Percentiles rank a stretch among this genome's conserved stretches.
Evolutionary conservation across 495 filamentous ascomycete species (phyloP).

Genomic region (Tuber borchii): DNA sequence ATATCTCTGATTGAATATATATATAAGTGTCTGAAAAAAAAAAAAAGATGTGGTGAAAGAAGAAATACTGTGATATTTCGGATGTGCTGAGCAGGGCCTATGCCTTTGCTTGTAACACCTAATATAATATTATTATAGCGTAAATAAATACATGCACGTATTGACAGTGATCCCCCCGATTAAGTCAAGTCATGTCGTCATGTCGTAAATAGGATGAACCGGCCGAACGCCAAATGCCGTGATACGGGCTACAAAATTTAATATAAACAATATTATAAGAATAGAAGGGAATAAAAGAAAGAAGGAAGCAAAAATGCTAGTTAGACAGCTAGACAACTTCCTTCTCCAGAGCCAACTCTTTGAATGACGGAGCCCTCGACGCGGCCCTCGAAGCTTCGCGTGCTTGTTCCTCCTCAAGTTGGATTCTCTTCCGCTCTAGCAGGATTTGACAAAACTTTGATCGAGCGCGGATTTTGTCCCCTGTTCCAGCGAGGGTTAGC

Average conservation of each 20-base stretch:
- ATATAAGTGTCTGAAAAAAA: no score
- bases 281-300: background rate
- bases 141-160: background rate
- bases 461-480: conserved; percentile 27
- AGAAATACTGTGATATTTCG: no score
- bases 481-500: conserved; percentile 5
- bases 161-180: background rate
- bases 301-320: background rate
- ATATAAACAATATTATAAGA: background rate
- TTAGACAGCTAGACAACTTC: background rate
- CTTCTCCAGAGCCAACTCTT: background rate
- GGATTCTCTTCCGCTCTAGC: conserved; percentile 31
- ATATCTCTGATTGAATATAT: no score
- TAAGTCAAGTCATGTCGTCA: background rate
- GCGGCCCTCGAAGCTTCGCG: conserved; percentile 1
- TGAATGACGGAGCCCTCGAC: background rate
- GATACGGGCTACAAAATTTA: background rate
- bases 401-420: conserved; percentile 23
- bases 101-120: no score
- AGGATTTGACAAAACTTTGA: conserved; percentile 40
- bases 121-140: background rate
- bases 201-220: background rate
- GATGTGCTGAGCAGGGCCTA: no score
- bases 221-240: background rate
- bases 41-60: no score